Conservation (phyloP, 345 rosid genomes). For the Euphorbia peplus region DNA sequence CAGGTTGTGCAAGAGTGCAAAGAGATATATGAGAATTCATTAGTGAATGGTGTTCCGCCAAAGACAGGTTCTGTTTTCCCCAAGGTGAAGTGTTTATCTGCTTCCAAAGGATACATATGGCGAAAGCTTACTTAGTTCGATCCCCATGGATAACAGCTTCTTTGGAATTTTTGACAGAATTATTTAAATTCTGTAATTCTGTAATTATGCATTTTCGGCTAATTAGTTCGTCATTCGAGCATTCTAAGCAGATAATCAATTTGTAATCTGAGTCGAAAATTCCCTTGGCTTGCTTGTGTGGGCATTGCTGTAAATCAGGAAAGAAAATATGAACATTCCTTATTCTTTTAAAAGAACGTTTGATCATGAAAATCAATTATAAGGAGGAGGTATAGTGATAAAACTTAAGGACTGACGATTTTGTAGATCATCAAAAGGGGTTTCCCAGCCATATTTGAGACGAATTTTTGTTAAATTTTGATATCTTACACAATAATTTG, state of each 20-base stretch:
- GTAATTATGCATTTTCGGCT: background rate
- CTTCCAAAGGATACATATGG: slow-evolving; percentile 71
- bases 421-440: too few species aligned
- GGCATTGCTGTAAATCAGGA: too few species aligned
- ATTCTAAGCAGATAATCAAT: background rate
- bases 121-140: slow-evolving; percentile 51
- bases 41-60: slow-evolving; percentile 76
- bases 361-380: too few species aligned
- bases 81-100: slow-evolving; percentile 70
- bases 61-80: slow-evolving; percentile 86
- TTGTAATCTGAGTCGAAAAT: too few species aligned
- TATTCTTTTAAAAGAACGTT: too few species aligned
- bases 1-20: slow-evolving; percentile 98
- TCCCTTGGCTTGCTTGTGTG: too few species aligned
- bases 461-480: too few species aligned
- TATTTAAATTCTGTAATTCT: background rate
- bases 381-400: too few species aligned
- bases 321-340: too few species aligned
- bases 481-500: too few species aligned
- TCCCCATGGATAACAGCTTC: background rate
- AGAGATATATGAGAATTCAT: slow-evolving; percentile 88
- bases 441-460: too few species aligned
- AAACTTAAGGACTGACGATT: too few species aligned
- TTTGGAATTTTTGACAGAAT: background rate
- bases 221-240: background rate